phyloP scores from a whole-genome alignment of 164 flowering plant genomes.

The Magnolia kwangsiensis region DNA sequence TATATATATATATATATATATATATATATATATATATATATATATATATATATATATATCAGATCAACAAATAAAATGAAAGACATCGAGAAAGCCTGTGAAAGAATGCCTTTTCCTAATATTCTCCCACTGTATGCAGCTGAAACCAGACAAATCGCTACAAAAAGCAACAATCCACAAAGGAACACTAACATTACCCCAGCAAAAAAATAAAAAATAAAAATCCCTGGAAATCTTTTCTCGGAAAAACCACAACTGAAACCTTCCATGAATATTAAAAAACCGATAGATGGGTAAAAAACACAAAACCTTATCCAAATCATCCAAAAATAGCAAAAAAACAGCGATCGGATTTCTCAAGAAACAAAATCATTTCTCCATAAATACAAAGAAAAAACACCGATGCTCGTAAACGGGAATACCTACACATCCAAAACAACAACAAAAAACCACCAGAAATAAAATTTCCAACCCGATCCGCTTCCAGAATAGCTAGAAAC shows the following conservation, averaged over 20 bases:
- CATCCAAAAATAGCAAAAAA: not conserved
- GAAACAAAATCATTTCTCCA: not conserved
- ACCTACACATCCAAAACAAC: too few species aligned
- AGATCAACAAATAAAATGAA: too few species aligned
- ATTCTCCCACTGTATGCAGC: not conserved
- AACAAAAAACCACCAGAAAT: too few species aligned
- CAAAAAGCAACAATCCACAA: not conserved
- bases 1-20: too few species aligned
- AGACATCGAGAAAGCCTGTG: too few species aligned
- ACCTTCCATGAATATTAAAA: not conserved
- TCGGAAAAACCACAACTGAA: not conserved
- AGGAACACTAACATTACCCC: not conserved
- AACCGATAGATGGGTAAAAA: not conserved
- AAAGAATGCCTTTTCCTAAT: too few species aligned
- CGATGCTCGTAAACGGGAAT: not conserved
- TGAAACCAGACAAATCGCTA: not conserved
- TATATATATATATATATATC: too few species aligned
- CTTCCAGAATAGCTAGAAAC: not conserved
- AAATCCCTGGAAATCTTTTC: not conserved
- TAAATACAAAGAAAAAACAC: not conserved
- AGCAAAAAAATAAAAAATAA: not conserved
- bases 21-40: too few species aligned
- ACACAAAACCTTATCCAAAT: not conserved
- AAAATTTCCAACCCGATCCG: too few species aligned
- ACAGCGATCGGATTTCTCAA: not conserved